A percentile compares a stretch with the other conserved stretches of the same genome.
These are phyloP conservation scores for Fraxinus angustifolia DNA, from an alignment of 305 asterid genomes.

Conservation along the genomic window DNA sequence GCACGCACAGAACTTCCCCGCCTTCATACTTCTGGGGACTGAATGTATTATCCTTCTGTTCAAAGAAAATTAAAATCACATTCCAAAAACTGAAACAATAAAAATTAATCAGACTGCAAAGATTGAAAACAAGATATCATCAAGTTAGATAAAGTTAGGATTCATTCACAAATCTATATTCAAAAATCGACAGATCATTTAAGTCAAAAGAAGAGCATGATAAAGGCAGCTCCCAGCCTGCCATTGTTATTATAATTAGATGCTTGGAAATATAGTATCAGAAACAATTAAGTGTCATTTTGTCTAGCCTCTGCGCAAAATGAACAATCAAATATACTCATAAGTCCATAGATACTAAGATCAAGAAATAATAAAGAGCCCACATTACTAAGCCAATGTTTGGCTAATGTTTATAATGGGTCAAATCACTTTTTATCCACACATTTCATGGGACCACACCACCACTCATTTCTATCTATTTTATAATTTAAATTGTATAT, in stretches of 20 bases:
- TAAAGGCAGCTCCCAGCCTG: not conserved
- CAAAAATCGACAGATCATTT: conserved; percentile 16
- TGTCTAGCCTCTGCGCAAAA: conserved; percentile 12
- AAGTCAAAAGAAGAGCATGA: conserved; percentile 14
- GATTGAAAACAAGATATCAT: not conserved
- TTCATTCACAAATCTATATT: not conserved
- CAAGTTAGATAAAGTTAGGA: not conserved
- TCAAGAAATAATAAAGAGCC: not conserved
- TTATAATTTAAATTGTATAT: not conserved
- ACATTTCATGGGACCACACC: not conserved
- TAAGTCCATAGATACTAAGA: not conserved
- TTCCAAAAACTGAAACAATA: conserved; percentile 12
- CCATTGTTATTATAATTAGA: not conserved
- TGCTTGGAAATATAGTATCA: not conserved
- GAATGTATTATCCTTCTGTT: conserved; percentile 43
- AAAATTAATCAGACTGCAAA: conserved; percentile 12
- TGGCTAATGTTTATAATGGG: not conserved
- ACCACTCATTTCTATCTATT: not conserved
- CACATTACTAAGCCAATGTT: not conserved
- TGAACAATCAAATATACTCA: conserved; percentile 7
- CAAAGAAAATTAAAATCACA: conserved; percentile 16
- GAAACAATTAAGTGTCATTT: conserved; percentile 18
- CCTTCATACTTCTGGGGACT: conserved; percentile 60
- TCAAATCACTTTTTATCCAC: not conserved
- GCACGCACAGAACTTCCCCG: conserved; percentile 71